These are phyloP conservation scores for Russula olivacea DNA, from an alignment of 768 basidiomycete genomes.

Conservation along the genomic window DNA sequence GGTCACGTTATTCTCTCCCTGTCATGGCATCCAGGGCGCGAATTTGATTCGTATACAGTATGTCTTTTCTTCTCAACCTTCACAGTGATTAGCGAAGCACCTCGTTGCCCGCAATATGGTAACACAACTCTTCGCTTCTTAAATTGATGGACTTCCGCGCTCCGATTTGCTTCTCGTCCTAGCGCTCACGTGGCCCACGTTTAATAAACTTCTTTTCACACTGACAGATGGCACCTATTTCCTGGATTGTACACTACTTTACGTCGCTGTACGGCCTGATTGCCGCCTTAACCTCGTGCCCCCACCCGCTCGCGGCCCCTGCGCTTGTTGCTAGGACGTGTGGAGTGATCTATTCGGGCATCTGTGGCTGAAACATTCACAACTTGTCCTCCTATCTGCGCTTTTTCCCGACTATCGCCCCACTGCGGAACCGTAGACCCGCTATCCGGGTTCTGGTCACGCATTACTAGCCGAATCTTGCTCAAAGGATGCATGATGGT, in stretches of 20 bases:
- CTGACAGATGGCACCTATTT: not conserved
- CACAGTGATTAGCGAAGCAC: not conserved
- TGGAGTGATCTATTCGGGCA: not conserved
- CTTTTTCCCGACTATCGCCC: not conserved
- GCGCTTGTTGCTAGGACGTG: not conserved
- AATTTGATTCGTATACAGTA: not conserved
- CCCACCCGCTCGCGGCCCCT: not conserved
- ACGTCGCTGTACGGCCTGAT: slow-evolving; percentile 2
- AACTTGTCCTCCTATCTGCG: not conserved
- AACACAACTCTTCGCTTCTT: not conserved
- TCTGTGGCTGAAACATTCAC: slow-evolving; percentile 13
- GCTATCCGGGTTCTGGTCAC: not conserved
- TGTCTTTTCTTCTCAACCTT: not conserved
- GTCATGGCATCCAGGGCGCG: not conserved
- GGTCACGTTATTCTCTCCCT: not conserved
- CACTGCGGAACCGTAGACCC: not conserved
- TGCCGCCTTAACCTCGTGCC: slow-evolving; percentile 6
- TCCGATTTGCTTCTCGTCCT: not conserved
- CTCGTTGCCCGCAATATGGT: not conserved
- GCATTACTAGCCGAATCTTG: not conserved
- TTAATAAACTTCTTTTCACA: not conserved
- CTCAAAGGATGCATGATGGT: not conserved
- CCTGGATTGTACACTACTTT: not conserved
- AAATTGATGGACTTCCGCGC: not conserved
- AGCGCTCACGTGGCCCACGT: not conserved